Evolutionary conservation across 441 rosid species (phyloP), one percentile per base, ranked within the genome.

Genomic region (Cnidoscolus chayamansa): DNA sequence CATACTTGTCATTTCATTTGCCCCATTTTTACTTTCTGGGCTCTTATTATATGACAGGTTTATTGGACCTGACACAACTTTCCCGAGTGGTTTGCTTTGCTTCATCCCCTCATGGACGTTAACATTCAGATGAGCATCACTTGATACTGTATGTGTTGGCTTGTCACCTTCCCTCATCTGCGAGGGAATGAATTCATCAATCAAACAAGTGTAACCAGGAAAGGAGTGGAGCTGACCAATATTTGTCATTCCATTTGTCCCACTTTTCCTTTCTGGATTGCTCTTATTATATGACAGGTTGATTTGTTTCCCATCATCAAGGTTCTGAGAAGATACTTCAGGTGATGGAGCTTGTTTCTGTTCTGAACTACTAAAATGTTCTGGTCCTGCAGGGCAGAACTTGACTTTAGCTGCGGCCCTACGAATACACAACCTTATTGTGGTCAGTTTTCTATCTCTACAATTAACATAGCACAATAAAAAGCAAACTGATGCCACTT

Each of bases 181-280:
- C 1, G 59, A 64, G 8, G 83, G 79, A 72, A 71, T 61, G 60
- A 50, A 69, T 74, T 82, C 92, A 76, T 86, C 84, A 62, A 84
- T 74, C 77, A 83, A 55, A 76, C 74, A 57, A 79, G 85, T 76
- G 76, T 76, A 81, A 63, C 85, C 91, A 12, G 91, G 84, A 70
- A 80, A 76, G 53, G 78, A 86, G 68, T 77, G 86, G 65, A 81
- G 81, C 74, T 85, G 80, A 72, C 89, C 86, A 64, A 83, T 55
- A 59, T 81, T 84, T 17, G 75, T 74, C 48, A 71, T 76, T 75
- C 88, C 90, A 77, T 74, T 79, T 4, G 66, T 31, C 80, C 82
- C 86, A 49, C 65, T 82, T 74, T 79, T 60, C 70, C 74, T 75
- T 62, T 80, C 81, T 35, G 78, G 79, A 55, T 73, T 74, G 65